A percentile compares a stretch with the other conserved stretches of the same genome.
These are phyloP conservation scores for Penicillium macrosclerotiorum DNA, from an alignment of 495 filamentous ascomycete species.

Conservation along the genomic window DNA sequence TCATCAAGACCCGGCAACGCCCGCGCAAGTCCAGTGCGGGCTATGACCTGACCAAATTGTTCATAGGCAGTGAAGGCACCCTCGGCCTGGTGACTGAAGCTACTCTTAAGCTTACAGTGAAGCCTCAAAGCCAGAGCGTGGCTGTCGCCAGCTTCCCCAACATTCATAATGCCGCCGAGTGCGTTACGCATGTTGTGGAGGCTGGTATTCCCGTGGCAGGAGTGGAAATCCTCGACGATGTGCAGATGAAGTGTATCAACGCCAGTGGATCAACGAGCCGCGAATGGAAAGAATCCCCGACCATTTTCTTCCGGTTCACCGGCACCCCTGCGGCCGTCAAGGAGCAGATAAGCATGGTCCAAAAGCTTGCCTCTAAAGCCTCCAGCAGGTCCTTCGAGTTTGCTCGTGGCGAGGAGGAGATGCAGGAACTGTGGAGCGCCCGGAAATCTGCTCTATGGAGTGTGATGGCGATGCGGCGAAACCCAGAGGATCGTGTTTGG, in stretches of 20 bases:
- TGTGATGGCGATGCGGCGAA: conserved; percentile 55
- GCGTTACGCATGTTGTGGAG: conserved; percentile 58
- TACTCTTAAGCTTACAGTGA: conserved; percentile 60
- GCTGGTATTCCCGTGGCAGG: conserved; percentile 63
- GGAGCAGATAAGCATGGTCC: conserved; percentile 58
- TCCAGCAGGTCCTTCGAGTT: conserved; percentile 57
- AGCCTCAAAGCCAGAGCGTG: conserved; percentile 59
- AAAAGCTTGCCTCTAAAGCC: conserved; percentile 50
- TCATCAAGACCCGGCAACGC: conserved; percentile 64
- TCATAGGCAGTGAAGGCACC: conserved; percentile 65
- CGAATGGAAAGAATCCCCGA: conserved; percentile 59
- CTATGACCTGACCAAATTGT: conserved; percentile 62
- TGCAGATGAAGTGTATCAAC: conserved; percentile 67
- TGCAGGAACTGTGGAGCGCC: conserved; percentile 59
- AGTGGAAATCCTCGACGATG: conserved; percentile 63
- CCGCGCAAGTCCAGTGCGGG: conserved; percentile 66
- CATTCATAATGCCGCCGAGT: conserved; percentile 57
- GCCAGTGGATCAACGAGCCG: conserved; percentile 51
- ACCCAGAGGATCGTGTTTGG: conserved; percentile 59
- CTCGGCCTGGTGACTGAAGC: conserved; percentile 66
- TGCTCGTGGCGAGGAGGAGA: conserved; percentile 53
- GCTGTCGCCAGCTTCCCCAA: conserved; percentile 60
- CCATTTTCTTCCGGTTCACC: conserved; percentile 65
- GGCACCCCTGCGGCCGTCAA: conserved; percentile 58
- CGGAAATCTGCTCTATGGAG: conserved; percentile 61